Conservation (phyloP, 208 protist species). For the Trypanosoma scelopori region DNA sequence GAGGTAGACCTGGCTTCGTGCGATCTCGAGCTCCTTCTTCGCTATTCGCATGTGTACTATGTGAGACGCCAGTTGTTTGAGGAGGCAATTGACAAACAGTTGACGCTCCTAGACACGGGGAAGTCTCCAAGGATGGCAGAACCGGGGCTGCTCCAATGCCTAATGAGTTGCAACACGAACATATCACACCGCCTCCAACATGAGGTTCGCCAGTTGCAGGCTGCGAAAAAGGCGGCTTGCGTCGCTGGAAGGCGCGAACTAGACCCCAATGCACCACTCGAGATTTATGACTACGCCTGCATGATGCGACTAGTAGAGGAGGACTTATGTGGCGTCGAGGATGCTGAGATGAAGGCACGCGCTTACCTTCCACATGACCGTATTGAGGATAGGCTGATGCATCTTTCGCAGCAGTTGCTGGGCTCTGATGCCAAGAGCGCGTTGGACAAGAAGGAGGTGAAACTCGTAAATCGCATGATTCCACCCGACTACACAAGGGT, state of each 20-base stretch:
- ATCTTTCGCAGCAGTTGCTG: slow-evolving; percentile 53
- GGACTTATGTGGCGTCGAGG: slow-evolving; percentile 47
- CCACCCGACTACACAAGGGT: slow-evolving; percentile 72
- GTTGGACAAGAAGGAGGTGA: slow-evolving; percentile 81
- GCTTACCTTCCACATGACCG: slow-evolving; percentile 66
- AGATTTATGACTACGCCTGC: slow-evolving; percentile 78
- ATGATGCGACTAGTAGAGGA: slow-evolving; percentile 91
- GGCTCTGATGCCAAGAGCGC: slow-evolving; percentile 21
- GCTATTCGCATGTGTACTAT: slow-evolving; percentile 88
- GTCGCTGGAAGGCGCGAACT: slow-evolving; percentile 75
- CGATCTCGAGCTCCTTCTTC: slow-evolving; percentile 80
- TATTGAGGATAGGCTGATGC: slow-evolving; percentile 51
- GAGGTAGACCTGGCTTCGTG: slow-evolving; percentile 86
- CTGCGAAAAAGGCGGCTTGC: slow-evolving; percentile 49
- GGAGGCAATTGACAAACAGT: slow-evolving; percentile 74
- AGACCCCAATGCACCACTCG: slow-evolving; percentile 58
- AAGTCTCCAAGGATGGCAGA: slow-evolving; percentile 67
- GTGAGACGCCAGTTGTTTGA: slow-evolving; percentile 74
- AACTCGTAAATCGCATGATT: slow-evolving; percentile 70
- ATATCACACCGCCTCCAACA: slow-evolving; percentile 54
- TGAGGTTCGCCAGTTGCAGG: slow-evolving; percentile 58
- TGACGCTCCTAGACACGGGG: slow-evolving; percentile 78
- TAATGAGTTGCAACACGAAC: slow-evolving; percentile 49
- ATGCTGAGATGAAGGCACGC: slow-evolving; percentile 79
- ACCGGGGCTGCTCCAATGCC: slow-evolving; percentile 49